Base-by-base conservation (phyloP, 129 eudicot genomes). In the Flaveria ramosissima region DNA sequence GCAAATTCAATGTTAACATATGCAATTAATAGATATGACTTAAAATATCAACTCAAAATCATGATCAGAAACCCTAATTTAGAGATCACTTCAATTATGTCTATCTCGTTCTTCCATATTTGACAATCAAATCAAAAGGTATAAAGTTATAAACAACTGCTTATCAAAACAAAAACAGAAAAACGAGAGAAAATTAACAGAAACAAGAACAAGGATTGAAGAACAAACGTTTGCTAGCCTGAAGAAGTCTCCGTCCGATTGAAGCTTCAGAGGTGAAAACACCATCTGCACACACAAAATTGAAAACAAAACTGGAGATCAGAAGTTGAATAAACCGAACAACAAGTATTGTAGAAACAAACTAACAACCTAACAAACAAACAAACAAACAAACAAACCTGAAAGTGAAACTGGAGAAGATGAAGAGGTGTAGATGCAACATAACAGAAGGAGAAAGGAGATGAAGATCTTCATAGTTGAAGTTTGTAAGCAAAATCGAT, bases 241-340 rank as follows among this genome's bases (percentile, higher is more conserved):
- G 89, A 66, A 85, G 86, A 51, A 85, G 81, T 30, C 66, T 79
- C 57, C 89, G 80, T 43, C 89, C 89, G 27, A 72, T 52, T 11
- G 80, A 85, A 68, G 82, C 79, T 39, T 72, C 84, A 71, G 86
- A 66, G 20, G 43, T 69, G 66, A 85, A 82, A 9, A 85, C 47
- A 52, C 74, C 84, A 59, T 82, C 89, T 85, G 83, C 64, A 48
- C 48, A 71, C 2, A 65, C 8, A 65, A 72, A 15, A 79, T 3
- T 4, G 41, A 36, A 36, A 36, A 36, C 41, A 27, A 52, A 75
- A 10, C 14, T 59, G 50, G 72, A 23, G 71, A 67, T 47, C 64
- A 24, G 59, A 53, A 48, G 52, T 32, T 51, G 76, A 68, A 21
- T 43, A 15, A 27, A 6, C 50, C 16, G 20, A 20, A 27, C 13